Evolutionary conservation across 768 basidiomycete species (phyloP), one percentile per base, ranked within the genome.

Genomic region (Suillus americanus): DNA sequence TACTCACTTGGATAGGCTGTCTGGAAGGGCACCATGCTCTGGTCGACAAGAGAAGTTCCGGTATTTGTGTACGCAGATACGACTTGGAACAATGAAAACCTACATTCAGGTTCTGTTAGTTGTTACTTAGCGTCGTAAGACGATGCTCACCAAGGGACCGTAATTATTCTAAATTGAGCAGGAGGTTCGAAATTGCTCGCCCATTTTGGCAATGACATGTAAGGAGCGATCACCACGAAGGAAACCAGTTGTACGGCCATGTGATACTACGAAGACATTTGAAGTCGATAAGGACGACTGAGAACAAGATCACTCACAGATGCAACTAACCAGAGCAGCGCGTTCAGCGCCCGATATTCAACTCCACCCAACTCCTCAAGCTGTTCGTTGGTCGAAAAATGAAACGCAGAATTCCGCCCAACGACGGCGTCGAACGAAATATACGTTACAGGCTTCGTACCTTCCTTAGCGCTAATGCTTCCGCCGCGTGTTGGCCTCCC

Each of bases 21-120:
- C 72, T 95, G 92, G 75, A 97, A 98, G 0, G 95, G 95, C 3
- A 97, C 61, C 94, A 99, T 94, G 14, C 93, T 96, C 66, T 85
- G 81, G 75, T 99, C 97, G 16, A 89, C 89, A 7, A 97, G 82
- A 16, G 93, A 95, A 76, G 86, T 87, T 28, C 96, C 96, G 1
- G 91, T 89, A 70, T 97, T 97, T 35, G 91, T 92, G 73, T 92
- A 97, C 1, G 94, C 84, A 0, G 95, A 95, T 30, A 92, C 84
- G 28, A 89, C 84, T 73, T 97, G 94, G 71, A 94, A 98, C 9
- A 86, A 74, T 0, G 95, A 86, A 72, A 91, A 96, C 93, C 93
- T 94, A 59, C 30, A 13, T 38, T 14, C 56, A 68, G 28, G 12
- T 20, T 8, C 20, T 62, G 18, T 23, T 7, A 55, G 30, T 62